Evolutionary conservation across 805 yeast genomes (phyloP).

Genomic region (Candida qinlingensis): DNA sequence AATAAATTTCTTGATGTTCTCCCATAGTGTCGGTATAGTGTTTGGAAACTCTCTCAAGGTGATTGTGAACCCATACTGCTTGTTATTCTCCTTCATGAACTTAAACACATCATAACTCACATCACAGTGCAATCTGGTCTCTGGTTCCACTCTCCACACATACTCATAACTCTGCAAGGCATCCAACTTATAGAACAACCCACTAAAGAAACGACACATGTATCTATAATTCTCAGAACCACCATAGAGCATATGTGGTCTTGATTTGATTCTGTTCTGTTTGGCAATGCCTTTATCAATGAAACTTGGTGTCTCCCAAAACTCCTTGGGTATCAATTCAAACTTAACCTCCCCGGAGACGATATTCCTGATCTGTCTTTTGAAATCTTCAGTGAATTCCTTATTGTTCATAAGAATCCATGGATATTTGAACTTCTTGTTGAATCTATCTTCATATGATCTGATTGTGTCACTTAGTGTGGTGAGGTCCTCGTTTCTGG

Average conservation of each 20-base stretch:
- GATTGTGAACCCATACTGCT: conserved; percentile 73
- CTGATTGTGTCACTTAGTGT: conserved; percentile 50
- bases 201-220: conserved; percentile 75
- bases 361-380: conserved; percentile 23
- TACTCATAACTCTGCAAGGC: conserved; percentile 43
- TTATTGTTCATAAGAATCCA: conserved; percentile 66
- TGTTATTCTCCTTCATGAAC: conserved; percentile 55
- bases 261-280: conserved; percentile 24
- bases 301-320: conserved; percentile 43
- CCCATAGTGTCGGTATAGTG: conserved; percentile 74
- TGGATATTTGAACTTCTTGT: conserved; percentile 64
- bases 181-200: conserved; percentile 47
- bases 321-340: conserved; percentile 37
- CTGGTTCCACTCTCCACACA: conserved; percentile 60
- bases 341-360: conserved; percentile 40
- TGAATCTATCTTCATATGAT: conserved; percentile 75
- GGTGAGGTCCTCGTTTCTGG: conserved; percentile 55
- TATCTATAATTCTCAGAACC: conserved; percentile 46
- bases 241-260: conserved; percentile 39
- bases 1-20: conserved; percentile 59
- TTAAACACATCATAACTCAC: conserved; percentile 51
- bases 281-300: conserved; percentile 33
- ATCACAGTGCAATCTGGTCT: conserved; percentile 50
- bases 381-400: conserved; percentile 37
- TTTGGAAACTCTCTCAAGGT: conserved; percentile 68